phyloP scores from a whole-genome alignment of 805 yeast species.

The Candida insectalens region DNA sequence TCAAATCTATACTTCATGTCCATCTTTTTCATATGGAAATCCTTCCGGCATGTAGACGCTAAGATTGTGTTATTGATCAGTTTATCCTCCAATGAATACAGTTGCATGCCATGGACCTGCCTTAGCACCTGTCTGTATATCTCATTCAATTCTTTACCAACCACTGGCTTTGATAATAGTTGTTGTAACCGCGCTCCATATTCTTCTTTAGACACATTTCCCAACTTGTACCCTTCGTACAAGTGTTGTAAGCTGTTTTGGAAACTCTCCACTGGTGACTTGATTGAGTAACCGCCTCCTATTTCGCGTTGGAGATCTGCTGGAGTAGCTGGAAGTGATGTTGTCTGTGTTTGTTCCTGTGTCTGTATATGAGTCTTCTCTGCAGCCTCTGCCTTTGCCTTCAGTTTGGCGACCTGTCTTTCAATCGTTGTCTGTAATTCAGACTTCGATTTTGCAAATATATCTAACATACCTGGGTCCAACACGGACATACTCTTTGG shows the following conservation, averaged over 20 bases:
- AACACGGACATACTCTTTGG: neutral
- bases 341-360: neutral
- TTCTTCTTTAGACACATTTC: neutral
- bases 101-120: neutral
- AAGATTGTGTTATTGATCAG: neutral
- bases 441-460: neutral
- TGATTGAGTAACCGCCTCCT: neutral
- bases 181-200: neutral
- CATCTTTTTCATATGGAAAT: neutral
- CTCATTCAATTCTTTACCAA: neutral
- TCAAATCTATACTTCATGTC: slow-evolving; percentile 1
- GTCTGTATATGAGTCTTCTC: neutral
- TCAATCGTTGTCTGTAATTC: neutral
- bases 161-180: neutral
- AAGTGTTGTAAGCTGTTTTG: neutral
- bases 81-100: neutral
- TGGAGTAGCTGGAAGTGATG: slow-evolving; percentile 2
- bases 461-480: slow-evolving; percentile 1
- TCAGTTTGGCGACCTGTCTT: neutral
- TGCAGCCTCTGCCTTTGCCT: neutral
- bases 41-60: neutral
- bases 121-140: neutral
- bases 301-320: neutral
- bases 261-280: neutral
- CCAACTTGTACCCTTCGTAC: slow-evolving; percentile 1